A percentile compares a stretch with the other conserved stretches of the same genome.
These are phyloP conservation scores for Aplosporella prunicola DNA, from an alignment of 2,329 filamentous ascomycete genomes.

Conservation along the genomic window DNA sequence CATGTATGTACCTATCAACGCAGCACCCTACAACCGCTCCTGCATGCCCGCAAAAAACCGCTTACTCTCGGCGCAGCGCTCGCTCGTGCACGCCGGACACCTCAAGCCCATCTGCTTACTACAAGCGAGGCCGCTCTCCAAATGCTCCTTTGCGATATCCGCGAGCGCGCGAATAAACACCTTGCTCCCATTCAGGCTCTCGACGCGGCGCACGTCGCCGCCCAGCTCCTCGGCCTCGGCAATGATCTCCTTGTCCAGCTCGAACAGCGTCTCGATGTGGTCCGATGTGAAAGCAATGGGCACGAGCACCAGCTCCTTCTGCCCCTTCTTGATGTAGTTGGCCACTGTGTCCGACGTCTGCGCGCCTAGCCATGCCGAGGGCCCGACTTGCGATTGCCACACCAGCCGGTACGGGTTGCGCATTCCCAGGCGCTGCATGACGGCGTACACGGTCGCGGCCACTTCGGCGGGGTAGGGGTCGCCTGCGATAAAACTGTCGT, in stretches of 20 bases:
- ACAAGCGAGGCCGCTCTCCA: slow-evolving; percentile 60
- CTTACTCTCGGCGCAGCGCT: slow-evolving; percentile 71
- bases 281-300: slow-evolving; percentile 98
- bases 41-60: slow-evolving; percentile 47
- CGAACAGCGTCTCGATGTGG: slow-evolving; percentile 94
- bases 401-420: slow-evolving; percentile 87
- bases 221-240: slow-evolving; percentile 57
- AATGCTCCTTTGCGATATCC: slow-evolving; percentile 72
- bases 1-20: no score
- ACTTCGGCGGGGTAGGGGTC: slow-evolving; percentile 95
- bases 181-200: slow-evolving; percentile 82
- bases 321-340: slow-evolving; percentile 79
- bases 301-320: slow-evolving; percentile 82
- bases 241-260: slow-evolving; percentile 91
- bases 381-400: slow-evolving; percentile 97
- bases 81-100: slow-evolving; percentile 88
- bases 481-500: slow-evolving; percentile 40
- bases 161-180: slow-evolving; percentile 87
- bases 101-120: slow-evolving; percentile 81
- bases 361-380: slow-evolving; percentile 87
- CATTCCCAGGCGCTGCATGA: slow-evolving; percentile 86
- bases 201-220: slow-evolving; percentile 64
- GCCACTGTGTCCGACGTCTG: slow-evolving; percentile 85
- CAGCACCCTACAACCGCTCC: slow-evolving; percentile 4
- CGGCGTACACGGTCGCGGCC: slow-evolving; percentile 87